phyloP scores from a whole-genome alignment of 1,139 yeast species.

The Sporopachydermia cereana region DNA sequence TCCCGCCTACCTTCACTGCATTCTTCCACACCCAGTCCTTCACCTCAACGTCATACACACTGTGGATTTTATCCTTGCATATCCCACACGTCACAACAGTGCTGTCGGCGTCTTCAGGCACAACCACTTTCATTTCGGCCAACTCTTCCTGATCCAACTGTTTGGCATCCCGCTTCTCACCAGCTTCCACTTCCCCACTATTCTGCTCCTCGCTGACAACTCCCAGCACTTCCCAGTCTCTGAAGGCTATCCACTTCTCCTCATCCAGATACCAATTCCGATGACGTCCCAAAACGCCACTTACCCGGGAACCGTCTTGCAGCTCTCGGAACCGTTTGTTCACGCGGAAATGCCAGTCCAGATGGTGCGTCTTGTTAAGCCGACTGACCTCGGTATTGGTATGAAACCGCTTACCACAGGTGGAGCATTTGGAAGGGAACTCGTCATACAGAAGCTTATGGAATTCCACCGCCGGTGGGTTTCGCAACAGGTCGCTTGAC shows the following conservation, averaged over 20 bases:
- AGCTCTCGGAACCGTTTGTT: conserved; percentile 62
- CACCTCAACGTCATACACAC: conserved; percentile 74
- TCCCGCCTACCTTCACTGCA: conserved; percentile 59
- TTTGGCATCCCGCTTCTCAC: conserved; percentile 12
- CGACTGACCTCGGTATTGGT: conserved; percentile 47
- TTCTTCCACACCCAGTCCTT: conserved; percentile 97
- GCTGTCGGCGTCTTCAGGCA: conserved; percentile 59
- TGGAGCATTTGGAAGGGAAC: conserved; percentile 73
- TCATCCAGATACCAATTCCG: conserved; percentile 77
- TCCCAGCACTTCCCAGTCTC: conserved; percentile 42
- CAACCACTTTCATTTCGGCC: conserved; percentile 40
- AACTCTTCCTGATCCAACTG: conserved; percentile 12
- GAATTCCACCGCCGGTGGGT: not conserved
- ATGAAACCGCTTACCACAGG: conserved; percentile 81
- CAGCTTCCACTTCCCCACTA: conserved; percentile 11
- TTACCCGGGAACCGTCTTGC: conserved; percentile 23
- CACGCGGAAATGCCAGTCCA: conserved; percentile 95
- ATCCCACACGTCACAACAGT: conserved; percentile 72
- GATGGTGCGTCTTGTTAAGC: conserved; percentile 45
- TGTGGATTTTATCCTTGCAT: conserved; percentile 73
- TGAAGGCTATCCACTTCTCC: conserved; percentile 62
- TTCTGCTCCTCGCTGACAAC: conserved; percentile 17
- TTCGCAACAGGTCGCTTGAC: not conserved
- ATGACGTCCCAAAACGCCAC: conserved; percentile 39
- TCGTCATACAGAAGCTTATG: conserved; percentile 36